Base-by-base conservation (phyloP, 768 basidiomycete genomes). In the Tulasnella sp. region DNA sequence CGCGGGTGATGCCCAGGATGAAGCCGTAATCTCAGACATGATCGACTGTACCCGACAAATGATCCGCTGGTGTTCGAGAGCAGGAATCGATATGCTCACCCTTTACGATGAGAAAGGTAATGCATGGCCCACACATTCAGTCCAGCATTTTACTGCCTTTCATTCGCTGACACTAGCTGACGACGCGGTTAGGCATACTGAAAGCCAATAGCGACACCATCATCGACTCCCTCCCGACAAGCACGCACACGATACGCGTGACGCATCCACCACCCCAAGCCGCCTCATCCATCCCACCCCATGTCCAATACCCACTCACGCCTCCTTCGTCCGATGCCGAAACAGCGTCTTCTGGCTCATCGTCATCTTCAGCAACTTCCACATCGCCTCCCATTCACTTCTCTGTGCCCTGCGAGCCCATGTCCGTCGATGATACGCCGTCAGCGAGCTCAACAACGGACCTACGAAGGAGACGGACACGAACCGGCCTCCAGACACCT, bases 251-350 rank as follows among this genome's bases (percentile, higher is more conserved):
- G 7, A 38, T 38, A 38, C 34, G 34, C 34, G 34, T 15, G 7
- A 5, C 34, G 15, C 34, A 38, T 38, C 15, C 15, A 5, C 24
- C 15, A 22, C 42, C 38, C 27, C 31, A 44, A 42, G 48, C 55
- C 21, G 24, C 21, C 5, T 1, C 19, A 24, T 10, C 30, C 30
- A 49, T 61, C 53, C 78, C 77, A 58, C 78, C 80, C 19, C 84
- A 85, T 57, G 69, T 78, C 2, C 78, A 81, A 65, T 87, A 82
- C 68, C 87, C 87, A 42, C 73, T 80, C 45, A 89, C 87, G 0
- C 87, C 87, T n/a, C 87, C 87, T 2, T 72, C 78, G 17, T 89
- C 87, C 7, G 86, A 87, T 67, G 77, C 76, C 65, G 80, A 84
- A 24, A 79, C 78, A 24, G 85, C 85, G 10, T 74, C 29, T 3